Evolutionary conservation across 2,329 filamentous ascomycete genomes (phyloP), one percentile per base, ranked within the genome.

Genomic region (Zymoseptoria brevis): DNA sequence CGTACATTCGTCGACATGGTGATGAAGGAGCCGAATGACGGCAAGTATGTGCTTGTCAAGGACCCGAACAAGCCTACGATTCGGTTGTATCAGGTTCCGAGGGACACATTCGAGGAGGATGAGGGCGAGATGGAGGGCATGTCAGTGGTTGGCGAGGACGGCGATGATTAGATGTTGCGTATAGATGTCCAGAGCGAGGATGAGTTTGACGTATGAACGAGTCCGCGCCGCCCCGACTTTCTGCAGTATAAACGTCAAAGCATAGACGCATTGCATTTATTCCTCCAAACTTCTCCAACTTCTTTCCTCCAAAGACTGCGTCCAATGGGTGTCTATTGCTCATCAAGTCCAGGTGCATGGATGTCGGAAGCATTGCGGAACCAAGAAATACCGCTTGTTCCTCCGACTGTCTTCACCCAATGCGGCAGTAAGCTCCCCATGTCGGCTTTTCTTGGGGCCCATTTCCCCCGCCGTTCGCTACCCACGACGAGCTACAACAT

Each of bases 21-120:
- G 70, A 82, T 91, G 68, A 84, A 86, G 75, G 84, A 86, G 75
- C 87, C 91, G 68, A 63, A 62, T 8, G 72, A 74, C 54, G 88
- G 87, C 75, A 92, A 92, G 79, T 94, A 89, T 69, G 86, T 94
- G 19, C 78, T 87, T 24, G 81, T 87, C 71, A 87, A 87, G 87
- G 94, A 99, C 76, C 94, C 94, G 60, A 99, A 99, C 83, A 97
- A 96, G 86, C 85, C 88, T 60, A 90, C 96, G 64, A 85, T 99
- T 66, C 87, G 94, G 64, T 79, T 99, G 71, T 99, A 99, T 80
- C 87, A 92, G 74, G 89, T 99, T 7, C 94, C 94, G 1, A 77
- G 84, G 55, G 85, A 87, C 70, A 94, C 90, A 63, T 93, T 97
- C 73, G 94, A 97, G 69, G 93, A 97, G 69, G 89, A 93, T 35